Percentiles rank a stretch among this genome's conserved stretches.
These are phyloP conservation scores for Daldinia eschscholtzii DNA, from an alignment of 2,329 filamentous ascomycete genomes.

Conservation along the genomic window DNA sequence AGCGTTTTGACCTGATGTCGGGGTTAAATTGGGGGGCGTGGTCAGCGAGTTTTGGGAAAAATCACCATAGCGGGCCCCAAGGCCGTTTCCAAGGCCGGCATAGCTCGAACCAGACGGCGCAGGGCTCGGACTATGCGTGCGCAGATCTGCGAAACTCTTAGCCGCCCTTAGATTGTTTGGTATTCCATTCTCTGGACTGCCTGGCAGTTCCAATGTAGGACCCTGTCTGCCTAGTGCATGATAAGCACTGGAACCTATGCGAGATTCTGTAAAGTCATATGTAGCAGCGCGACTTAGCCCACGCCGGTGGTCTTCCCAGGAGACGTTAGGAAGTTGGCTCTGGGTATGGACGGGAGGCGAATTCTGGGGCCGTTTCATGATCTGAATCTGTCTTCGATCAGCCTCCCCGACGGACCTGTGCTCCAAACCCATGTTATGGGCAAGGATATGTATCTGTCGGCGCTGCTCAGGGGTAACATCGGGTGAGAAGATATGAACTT, in stretches of 20 bases:
- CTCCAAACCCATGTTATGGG: slow-evolving; percentile 92
- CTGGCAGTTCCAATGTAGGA: slow-evolving; percentile 88
- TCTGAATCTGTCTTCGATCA: slow-evolving; percentile 89
- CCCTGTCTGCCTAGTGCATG: slow-evolving; percentile 83
- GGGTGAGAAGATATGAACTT: slow-evolving; percentile 86
- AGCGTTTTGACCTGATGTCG: slow-evolving; percentile 53
- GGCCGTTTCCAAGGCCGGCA: slow-evolving; percentile 61
- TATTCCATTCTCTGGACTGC: slow-evolving; percentile 75
- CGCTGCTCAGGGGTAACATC: slow-evolving; percentile 86
- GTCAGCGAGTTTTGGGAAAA: slow-evolving; percentile 51
- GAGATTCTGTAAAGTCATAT: slow-evolving; percentile 89
- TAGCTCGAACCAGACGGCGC: slow-evolving; percentile 92
- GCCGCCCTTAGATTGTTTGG: slow-evolving; percentile 89
- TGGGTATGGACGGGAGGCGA: slow-evolving; percentile 68
- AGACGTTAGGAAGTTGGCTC: slow-evolving; percentile 69
- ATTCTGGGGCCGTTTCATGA: slow-evolving; percentile 77
- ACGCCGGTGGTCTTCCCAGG: slow-evolving; percentile 82
- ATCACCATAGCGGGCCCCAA: slow-evolving; percentile 56
- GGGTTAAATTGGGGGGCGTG: slow-evolving; percentile 53
- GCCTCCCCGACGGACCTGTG: slow-evolving; percentile 91
- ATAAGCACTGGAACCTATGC: slow-evolving; percentile 75
- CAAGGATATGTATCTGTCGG: slow-evolving; percentile 91
- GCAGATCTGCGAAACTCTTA: slow-evolving; percentile 95
- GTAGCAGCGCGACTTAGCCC: slow-evolving; percentile 94
- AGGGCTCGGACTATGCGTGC: slow-evolving; percentile 94